These are phyloP conservation scores for Colletotrichum lini DNA, from an alignment of 2,329 filamentous ascomycete species.

Conservation along the genomic window DNA sequence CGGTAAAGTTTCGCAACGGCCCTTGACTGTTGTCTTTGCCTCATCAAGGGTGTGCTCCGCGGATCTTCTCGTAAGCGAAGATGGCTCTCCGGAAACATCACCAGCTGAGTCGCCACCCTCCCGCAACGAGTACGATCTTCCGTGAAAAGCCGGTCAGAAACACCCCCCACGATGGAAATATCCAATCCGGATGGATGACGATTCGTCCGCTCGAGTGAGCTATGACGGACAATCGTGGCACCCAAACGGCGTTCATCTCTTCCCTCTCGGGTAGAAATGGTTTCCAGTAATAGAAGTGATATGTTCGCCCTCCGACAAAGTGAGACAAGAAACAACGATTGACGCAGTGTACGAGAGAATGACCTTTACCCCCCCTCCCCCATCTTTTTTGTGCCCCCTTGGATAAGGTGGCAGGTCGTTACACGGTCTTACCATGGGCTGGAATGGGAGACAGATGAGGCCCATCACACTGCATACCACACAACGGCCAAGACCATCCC, in stretches of 20 bases:
- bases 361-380: background rate
- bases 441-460: conserved; percentile 33
- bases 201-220: too few relatives aligned
- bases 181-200: too few relatives aligned
- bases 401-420: background rate
- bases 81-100: background rate
- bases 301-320: conserved; percentile 4
- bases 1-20: background rate
- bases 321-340: conserved; percentile 4
- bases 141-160: background rate
- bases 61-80: background rate
- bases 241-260: background rate
- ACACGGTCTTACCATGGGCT: background rate
- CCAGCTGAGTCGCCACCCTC: background rate
- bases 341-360: background rate
- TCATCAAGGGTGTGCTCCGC: background rate
- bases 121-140: conserved; percentile 5
- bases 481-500: background rate
- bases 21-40: background rate
- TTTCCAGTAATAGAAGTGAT: conserved; percentile 3
- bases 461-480: conserved; percentile 24
- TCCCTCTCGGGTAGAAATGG: background rate
- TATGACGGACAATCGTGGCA: background rate
- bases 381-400: background rate
- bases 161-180: background rate